Percentiles rank a stretch among this genome's conserved stretches.
Evolutionary conservation across 345 rosid species (phyloP).

Genomic region (Microcos paniculata): DNA sequence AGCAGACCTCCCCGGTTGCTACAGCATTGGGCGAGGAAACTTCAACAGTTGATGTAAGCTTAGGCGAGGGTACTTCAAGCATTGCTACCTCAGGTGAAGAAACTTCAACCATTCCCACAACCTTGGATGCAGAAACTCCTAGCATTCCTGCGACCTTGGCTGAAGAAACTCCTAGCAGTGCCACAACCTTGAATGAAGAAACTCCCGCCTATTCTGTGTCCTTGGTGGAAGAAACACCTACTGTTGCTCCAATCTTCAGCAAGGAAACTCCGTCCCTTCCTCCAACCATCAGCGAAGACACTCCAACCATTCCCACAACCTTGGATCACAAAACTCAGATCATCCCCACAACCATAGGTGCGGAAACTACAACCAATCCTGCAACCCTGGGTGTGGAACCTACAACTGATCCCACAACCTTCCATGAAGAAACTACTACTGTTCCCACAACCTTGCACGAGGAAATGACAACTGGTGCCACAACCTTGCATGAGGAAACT

Average conservation of each 20-base stretch:
- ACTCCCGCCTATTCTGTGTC: not conserved
- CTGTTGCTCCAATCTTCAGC: not conserved
- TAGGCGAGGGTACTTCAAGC: slow-evolving; percentile 12
- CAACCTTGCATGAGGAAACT: slow-evolving; percentile 17
- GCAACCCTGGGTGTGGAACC: slow-evolving; percentile 20
- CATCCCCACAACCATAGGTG: not conserved
- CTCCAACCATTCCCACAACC: not conserved
- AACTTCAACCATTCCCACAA: slow-evolving; percentile 21
- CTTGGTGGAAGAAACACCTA: not conserved
- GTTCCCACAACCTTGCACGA: not conserved
- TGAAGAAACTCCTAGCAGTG: not conserved
- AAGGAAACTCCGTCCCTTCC: not conserved
- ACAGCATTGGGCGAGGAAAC: not conserved
- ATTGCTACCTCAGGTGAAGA: slow-evolving; percentile 34
- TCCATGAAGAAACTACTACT: not conserved
- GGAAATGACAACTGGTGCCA: not conserved
- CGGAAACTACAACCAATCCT: not conserved
- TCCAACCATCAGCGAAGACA: not conserved
- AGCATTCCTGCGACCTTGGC: not conserved
- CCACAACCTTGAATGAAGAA: not conserved
- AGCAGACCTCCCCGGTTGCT: not conserved
- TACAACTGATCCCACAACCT: not conserved
- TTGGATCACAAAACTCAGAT: too few species aligned
- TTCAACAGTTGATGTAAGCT: not conserved
- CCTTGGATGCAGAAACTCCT: not conserved